phyloP scores from a whole-genome alignment of 441 rosid genomes.

The Geranium incanum region DNA sequence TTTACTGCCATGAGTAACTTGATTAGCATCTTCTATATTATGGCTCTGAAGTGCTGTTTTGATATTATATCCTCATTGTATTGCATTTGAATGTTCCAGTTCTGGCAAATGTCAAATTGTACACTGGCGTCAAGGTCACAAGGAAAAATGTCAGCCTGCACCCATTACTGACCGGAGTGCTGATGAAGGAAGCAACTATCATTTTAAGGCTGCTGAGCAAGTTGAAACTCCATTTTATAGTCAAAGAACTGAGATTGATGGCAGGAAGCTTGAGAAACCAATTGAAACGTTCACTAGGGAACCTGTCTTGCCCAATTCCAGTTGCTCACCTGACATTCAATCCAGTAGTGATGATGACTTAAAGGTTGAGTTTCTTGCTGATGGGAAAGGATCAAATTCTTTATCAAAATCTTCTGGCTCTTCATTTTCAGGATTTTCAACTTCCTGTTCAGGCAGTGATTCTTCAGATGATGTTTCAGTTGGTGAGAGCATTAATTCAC shows the following conservation, averaged over 20 bases:
- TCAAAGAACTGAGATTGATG: slow-evolving; percentile 25
- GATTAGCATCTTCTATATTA: neutral
- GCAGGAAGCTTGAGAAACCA: slow-evolving; percentile 25
- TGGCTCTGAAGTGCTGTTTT: neutral
- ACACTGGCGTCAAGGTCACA: slow-evolving; percentile 98
- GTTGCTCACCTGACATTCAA: slow-evolving; percentile 1
- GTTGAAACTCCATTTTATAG: slow-evolving; percentile 20
- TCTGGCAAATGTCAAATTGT: slow-evolving; percentile 84
- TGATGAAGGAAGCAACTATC: slow-evolving; percentile 31
- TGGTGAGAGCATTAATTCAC: slow-evolving; percentile 52
- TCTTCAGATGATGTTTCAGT: slow-evolving; percentile 66
- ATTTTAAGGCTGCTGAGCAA: slow-evolving; percentile 26
- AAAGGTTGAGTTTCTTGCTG: slow-evolving; percentile 36
- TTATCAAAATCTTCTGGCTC: slow-evolving; percentile 48
- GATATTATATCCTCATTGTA: slow-evolving; percentile 8
- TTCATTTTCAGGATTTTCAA: slow-evolving; percentile 69
- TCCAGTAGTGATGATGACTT: slow-evolving; percentile 25
- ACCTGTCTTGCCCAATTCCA: neutral
- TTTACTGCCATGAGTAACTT: neutral
- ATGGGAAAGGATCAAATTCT: slow-evolving; percentile 38
- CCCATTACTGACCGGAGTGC: slow-evolving; percentile 21
- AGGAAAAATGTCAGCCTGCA: slow-evolving; percentile 68
- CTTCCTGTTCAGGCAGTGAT: slow-evolving; percentile 35
- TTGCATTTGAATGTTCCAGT: slow-evolving; percentile 37
- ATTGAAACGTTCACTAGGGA: slow-evolving; percentile 20